These are phyloP conservation scores for Vickermania ingenoplastis DNA, from an alignment of 208 protist genomes.

Conservation along the genomic window DNA sequence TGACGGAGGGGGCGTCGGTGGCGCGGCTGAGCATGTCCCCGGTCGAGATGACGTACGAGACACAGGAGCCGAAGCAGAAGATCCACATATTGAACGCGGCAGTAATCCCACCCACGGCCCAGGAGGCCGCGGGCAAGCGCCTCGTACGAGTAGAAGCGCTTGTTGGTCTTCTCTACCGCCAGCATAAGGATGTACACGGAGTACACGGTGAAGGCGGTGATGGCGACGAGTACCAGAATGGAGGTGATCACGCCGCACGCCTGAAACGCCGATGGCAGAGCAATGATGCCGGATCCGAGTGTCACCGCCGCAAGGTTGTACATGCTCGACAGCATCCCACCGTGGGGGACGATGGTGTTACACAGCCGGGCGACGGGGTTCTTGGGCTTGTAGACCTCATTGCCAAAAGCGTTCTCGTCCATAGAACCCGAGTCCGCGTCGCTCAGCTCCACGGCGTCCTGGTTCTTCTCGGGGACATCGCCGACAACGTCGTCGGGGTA, in stretches of 20 bases:
- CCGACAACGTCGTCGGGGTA: too few species aligned
- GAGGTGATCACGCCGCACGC: conserved; percentile 53
- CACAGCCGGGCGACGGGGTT: conserved; percentile 15
- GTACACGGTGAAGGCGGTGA: conserved; percentile 57
- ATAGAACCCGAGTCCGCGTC: not conserved
- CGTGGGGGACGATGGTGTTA: conserved; percentile 43
- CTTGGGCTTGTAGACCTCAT: conserved; percentile 17
- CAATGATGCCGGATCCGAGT: conserved; percentile 74
- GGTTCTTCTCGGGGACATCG: conserved; percentile 5
- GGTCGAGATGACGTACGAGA: conserved; percentile 74
- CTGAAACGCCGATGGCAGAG: conserved; percentile 56
- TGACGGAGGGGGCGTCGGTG: conserved; percentile 15
- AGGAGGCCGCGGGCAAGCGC: conserved; percentile 52
- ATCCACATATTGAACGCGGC: conserved; percentile 68
- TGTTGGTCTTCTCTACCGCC: conserved; percentile 48
- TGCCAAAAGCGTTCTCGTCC: not conserved
- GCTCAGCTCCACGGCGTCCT: not conserved
- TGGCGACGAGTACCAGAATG: conserved; percentile 29
- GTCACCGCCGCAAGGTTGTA: conserved; percentile 70
- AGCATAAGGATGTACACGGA: conserved; percentile 62
- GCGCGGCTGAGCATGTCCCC: conserved; percentile 53
- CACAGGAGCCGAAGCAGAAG: conserved; percentile 71
- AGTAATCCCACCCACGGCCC: conserved; percentile 56
- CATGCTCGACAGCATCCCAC: conserved; percentile 43
- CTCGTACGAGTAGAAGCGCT: conserved; percentile 76